Evolutionary conservation across 2,329 filamentous ascomycete genomes (phyloP), one percentile per base, ranked within the genome.

Genomic region (Talaromyces sp.): DNA sequence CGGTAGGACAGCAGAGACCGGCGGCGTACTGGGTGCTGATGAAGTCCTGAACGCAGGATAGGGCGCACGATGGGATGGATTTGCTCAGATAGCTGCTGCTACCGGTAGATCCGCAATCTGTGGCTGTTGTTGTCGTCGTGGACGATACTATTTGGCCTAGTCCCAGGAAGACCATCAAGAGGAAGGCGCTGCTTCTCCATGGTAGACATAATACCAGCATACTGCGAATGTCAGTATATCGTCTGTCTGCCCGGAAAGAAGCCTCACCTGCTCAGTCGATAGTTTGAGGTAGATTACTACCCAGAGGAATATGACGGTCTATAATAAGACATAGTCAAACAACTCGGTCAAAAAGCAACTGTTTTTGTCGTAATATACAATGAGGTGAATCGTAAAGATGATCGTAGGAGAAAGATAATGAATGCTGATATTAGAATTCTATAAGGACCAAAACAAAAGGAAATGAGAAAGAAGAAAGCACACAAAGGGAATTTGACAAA

Each of bases 21-120:
- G 74, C 70, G 41, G 82, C 81, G 72, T 86, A 90, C 73, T 89
- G 87, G 67, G 81, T 78, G n/a, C 76, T 74, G 69, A 92, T 78
- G 70, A 91, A 92, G 10, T 83, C 83, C 67, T 82, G 72, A 69
- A 92, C 82, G 74, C 90, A 93, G 48, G 75, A 70, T 67, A 81
- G 77, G 3, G 88, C 87, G 72, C 89, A 91, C 14, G 75, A 67
- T 7, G 87, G 87, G n/a, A 88, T 75, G n/a, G 35, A 54, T 22
- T 33, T 27, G 59, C 16, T 50, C 33, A 65, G 31, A 16, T 56
- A 35, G 41, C 27, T 41, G 13, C 50, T 13, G 16, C 56, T 50
- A 35, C 39, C 52, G 22, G 64, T 43, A n/a, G 61, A 57, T 65
- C 71, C 65, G 50, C 68, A 66, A 24, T 66, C 54, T 31, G 67